Evolutionary conservation across 345 rosid species (phyloP), one percentile per base, ranked within the genome.

Genomic region (Ceriops tagal): DNA sequence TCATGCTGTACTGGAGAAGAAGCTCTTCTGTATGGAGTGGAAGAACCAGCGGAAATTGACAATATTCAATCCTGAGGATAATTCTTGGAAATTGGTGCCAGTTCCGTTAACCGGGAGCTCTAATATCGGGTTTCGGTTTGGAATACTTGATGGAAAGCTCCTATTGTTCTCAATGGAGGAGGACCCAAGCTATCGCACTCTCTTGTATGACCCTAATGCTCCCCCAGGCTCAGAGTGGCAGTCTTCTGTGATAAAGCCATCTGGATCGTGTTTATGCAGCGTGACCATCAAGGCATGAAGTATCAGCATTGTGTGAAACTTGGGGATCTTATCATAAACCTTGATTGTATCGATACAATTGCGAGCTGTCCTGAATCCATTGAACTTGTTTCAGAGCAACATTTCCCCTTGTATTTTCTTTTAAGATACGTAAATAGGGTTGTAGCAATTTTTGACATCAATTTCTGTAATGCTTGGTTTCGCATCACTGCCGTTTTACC

Each of bases 21-120:
- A 88, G 78, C 91, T 95, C 71, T 92, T 77, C 78, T 95, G 99
- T 65, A 83, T 90, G 74, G 96, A 92, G 59, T 92, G 99, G 98
- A 95, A 86, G 66, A 86, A 86, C 80, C 93, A 90, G 77, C 65
- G 97, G 80, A 95, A 84, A 75, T 77, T 95, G 66, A 74, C 92
- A 1, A 83, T 95, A 57, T 87, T 90, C 70, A 75, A 90, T 52
- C 85, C 85, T 0, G 89, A 80, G 49, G 89, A 87, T 10, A 78
- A 73, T 13, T 82, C 92, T 0, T 92, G 99, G 99, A 85, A 81
- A 80, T 79, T 75, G 87, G 96, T 88, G 11, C 75, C 87, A 4
- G 85, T 90, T 64, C 99, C 99, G 1, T 73, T 90, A 64, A 75
- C 92, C 0, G 96, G 97, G 57, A 81, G 93, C 84, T 74, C 90